Base-by-base conservation (phyloP, 148 eudicot species). In the Vaccinium corymbosum region DNA sequence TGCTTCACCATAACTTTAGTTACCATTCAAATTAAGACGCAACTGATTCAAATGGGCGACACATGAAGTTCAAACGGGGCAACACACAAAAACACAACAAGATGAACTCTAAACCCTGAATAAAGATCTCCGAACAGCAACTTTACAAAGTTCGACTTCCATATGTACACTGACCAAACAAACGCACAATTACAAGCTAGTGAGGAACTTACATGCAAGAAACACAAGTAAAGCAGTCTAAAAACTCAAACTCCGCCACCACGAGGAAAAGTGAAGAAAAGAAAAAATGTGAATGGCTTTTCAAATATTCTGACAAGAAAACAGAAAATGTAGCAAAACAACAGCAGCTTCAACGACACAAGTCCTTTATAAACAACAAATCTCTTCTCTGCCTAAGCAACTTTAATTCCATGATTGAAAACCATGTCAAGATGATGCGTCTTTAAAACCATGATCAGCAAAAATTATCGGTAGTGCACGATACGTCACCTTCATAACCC, bases 191-290 rank as follows among this genome's bases (percentile, higher is more conserved):
- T 52, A 82, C 64, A 1, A 82, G 59, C 32, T 32, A 3, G 20
- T 70, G 59, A 68, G 49, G 53, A 32, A 82, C 32, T 81, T 46
- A 42, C 82, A 66, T 27, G 77, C 25, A 81, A 50, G 76, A 66
- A 66, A 76, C 57, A 49, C 25, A 70, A 29, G 16, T 29, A 51
- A 22, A 53, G 19, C 70, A 32, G 27, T 8, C 46, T 46, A 20
- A 56, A 64, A 14, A 3, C 3, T 13, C 20, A 61, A 14, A 38
- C 50, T 51, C 75, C 0, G 1, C 56, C 73, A 29, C 73, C 73
- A 68, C 4, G 73, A 27, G 73, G 42, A 27, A 68, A 68, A 68
- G 32, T 27, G 38, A 68, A 68, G 42, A 27, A 68, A 64, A 13
- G 7, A 6, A 80, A 79, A 48, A 61, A 20, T 6, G 14, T 46